phyloP scores from a whole-genome alignment of 2,329 filamentous ascomycete species.

The Aspergillus intermedius region DNA sequence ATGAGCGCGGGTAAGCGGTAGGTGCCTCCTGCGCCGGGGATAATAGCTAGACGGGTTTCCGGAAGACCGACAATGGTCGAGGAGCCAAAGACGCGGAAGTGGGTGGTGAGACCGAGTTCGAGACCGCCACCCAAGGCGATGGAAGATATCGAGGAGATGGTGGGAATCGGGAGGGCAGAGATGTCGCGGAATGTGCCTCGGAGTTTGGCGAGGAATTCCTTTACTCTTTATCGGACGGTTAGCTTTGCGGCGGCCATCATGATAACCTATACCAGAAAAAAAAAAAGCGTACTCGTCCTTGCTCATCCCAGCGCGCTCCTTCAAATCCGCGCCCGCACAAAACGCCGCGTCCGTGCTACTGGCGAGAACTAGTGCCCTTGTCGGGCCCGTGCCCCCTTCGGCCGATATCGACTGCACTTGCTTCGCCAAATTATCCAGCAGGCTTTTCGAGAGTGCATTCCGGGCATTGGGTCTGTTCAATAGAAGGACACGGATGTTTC shows the following conservation, averaged over 20 bases:
- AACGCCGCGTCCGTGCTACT: conserved; percentile 83
- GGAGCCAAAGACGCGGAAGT: conserved; percentile 80
- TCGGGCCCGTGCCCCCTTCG: conserved; percentile 53
- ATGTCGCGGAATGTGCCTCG: conserved; percentile 69
- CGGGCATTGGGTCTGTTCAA: conserved; percentile 78
- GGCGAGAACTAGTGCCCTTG: conserved; percentile 74
- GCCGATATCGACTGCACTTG: conserved; percentile 66
- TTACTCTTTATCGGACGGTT: conserved; percentile 32
- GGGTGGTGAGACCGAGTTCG: conserved; percentile 82
- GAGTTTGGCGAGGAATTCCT: conserved; percentile 69
- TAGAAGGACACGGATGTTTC: conserved; percentile 80
- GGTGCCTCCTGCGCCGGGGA: conserved; percentile 90
- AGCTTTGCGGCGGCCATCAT: neutral
- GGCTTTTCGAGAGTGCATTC: conserved; percentile 79
- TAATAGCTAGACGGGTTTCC: conserved; percentile 87
- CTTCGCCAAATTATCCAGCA: conserved; percentile 64
- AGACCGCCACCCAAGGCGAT: conserved; percentile 87
- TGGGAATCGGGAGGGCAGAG: conserved; percentile 73
- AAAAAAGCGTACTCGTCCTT: conserved; percentile 61
- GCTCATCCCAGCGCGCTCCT: conserved; percentile 73
- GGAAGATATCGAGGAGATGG: conserved; percentile 80
- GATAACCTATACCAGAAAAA: neutral
- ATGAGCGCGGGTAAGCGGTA: conserved; percentile 78
- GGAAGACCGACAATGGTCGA: conserved; percentile 75
- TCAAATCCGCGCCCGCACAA: conserved; percentile 90